Base-by-base conservation (phyloP, 176 grass and related monocot genomes). In the Eleusine coracana region DNA sequence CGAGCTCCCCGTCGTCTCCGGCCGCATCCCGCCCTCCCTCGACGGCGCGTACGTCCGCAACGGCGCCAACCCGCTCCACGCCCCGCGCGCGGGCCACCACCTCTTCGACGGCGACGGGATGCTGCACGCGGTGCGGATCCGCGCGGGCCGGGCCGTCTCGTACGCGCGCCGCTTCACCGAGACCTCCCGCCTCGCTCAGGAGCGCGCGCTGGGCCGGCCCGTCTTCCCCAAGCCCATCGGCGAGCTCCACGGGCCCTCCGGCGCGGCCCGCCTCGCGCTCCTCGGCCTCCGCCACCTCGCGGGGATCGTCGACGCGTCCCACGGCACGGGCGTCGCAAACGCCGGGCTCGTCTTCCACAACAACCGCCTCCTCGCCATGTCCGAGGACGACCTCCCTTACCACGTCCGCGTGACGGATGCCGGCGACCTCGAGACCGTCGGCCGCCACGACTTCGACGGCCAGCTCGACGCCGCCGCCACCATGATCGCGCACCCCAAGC, bases 401-500 rank as follows among this genome's bases (percentile, higher is more conserved):
- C 93, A 98, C 67, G 96, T 98, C 31, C 89, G 89, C n/a, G 42
- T 98, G 59, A 93, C 91, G 1, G 20, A 52, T 28, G 82, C 83
- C 40, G 96, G 91, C 7, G 93, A 98, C 52, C 89, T 98, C 63
- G 66, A 92, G 61, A 98, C 96, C 6, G 91, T 92, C 27, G 93
- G 85, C 0, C 75, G 93, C 5, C 93, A 85, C 61, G 77, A 98
- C 80, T 98, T 98, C 87, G 41, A 52, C 10, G 91, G 92, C 0
- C 91, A 96, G 77, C 93, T 98, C 73, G 76, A 60, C 3, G 36
- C 69, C 65, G 31, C 85, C 10, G 48, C 74, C 58, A 34, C 92
- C 82, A 98, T 98, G 93, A 98, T 98, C 63, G 96, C 96, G 13
- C 96, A 98, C 85, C 96, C 96, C 1, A 95, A 98, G 89, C 84